Evolutionary conservation across 108 stramenopile species (phyloP).

Genomic region (Nitzschia sp.): DNA sequence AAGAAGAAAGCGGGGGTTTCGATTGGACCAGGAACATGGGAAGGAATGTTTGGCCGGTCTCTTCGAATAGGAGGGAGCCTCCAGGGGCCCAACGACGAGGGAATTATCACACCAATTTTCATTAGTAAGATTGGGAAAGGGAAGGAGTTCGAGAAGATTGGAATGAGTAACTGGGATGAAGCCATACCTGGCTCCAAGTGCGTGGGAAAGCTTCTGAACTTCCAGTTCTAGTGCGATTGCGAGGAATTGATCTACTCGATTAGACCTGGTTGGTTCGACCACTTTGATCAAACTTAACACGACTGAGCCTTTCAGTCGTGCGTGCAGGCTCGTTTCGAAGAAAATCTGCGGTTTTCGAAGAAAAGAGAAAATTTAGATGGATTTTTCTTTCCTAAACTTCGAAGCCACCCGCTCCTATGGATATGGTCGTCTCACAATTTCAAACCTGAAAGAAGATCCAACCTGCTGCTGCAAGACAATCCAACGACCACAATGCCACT

Average conservation of each 20-base stretch:
- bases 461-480: too few relatives aligned
- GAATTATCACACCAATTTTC: constrained; percentile 14
- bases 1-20: not conserved
- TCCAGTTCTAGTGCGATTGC: not conserved
- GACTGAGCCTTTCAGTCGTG: not conserved
- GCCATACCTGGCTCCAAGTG: not conserved
- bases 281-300: not conserved
- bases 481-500: not conserved
- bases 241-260: too few relatives aligned
- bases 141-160: constrained; percentile 13
- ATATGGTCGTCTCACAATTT: not conserved
- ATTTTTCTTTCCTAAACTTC: not conserved
- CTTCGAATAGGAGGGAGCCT: constrained; percentile 19
- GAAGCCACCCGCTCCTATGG: not conserved
- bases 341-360: constrained; percentile 4
- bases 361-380: not conserved
- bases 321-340: not conserved
- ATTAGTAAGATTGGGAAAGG: not conserved
- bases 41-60: constrained; percentile 28
- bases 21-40: not conserved
- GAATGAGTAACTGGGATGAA: not conserved
- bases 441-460: too few relatives aligned
- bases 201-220: not conserved
- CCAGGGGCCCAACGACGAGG: not conserved
- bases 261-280: too few relatives aligned